Evolutionary conservation across 2,329 filamentous ascomycete species (phyloP), one percentile per base, ranked within the genome.

Genomic region (Bimuria novae-zelandiae): DNA sequence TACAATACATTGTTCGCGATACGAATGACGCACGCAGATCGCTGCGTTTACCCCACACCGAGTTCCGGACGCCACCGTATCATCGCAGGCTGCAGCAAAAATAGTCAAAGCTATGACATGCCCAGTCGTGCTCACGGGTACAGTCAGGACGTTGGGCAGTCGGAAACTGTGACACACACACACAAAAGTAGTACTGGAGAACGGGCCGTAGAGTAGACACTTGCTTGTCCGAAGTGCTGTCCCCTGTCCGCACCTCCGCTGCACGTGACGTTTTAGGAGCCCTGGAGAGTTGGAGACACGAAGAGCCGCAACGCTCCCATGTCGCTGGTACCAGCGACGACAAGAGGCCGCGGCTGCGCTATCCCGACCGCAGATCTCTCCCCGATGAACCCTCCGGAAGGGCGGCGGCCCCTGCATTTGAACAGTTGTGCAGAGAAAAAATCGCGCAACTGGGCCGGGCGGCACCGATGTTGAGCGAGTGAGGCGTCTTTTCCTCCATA

Each of bases 21-120:
- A 12, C 19, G 35, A 22, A 46, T 46, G 43, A 46, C 43, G 43
- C 41, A 36, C 30, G 19, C 22, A 36, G 30, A 46, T 46, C 43
- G 43, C 21, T 30, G 30, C 3, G 21, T 36, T 22, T 35, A 35
- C 43, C 43, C 43, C 43, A 46, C 43, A 45, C n/a, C n/a, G n/a
- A n/a, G n/a, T n/a, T n/a, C n/a, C n/a, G n/a, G n/a, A n/a, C 21
- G 6, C 5, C 25, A 44, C n/a, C 6, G 7, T 8, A 25, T 30
- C n/a, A 11, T 16, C 16, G 30, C 7, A 17, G 12, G n/a, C n/a
- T 10, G n/a, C n/a, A 14, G 25, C 11, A 35, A 17, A 25, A 35
- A 17, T 16, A 27, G 17, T 19, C 41, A 46, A 25, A 5, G 21
- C 29, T 11, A 36, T 46, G 43, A 36, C 43, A 46, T 36, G 43